phyloP scores from a whole-genome alignment of 192 early-diverging fungal genomes.

The Backusella morwellensis region DNA sequence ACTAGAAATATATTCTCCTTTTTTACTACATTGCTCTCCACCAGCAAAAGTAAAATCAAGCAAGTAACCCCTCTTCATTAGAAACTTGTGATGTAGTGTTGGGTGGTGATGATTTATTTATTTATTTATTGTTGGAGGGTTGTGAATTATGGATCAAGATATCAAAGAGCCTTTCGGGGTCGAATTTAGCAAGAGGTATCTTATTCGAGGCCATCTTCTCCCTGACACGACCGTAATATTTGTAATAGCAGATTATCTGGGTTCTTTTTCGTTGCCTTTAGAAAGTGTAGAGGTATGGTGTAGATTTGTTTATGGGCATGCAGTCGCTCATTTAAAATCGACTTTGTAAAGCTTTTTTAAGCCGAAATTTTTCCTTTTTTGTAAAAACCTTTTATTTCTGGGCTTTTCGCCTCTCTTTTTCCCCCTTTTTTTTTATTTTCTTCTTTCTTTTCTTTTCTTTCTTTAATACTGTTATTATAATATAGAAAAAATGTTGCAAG shows the following conservation, averaged over 20 bases:
- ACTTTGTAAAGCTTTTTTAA: background rate
- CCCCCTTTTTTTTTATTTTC: background rate
- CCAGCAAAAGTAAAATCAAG: background rate
- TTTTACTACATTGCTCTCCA: background rate
- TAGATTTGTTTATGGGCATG: background rate
- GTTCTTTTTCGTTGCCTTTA: background rate
- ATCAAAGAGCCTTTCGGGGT: too few relatives aligned
- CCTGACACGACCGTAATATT: too few relatives aligned
- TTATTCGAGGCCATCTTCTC: too few relatives aligned
- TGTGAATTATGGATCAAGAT: too few relatives aligned
- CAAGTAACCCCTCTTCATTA: background rate
- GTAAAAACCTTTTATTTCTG: background rate
- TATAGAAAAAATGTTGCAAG: conserved; percentile 43
- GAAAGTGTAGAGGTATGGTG: background rate
- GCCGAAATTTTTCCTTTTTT: background rate
- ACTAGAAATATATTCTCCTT: background rate
- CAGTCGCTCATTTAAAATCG: background rate
- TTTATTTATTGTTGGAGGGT: too few relatives aligned
- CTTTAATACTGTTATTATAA: background rate
- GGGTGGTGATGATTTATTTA: background rate
- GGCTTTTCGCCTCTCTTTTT: background rate
- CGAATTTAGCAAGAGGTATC: too few relatives aligned
- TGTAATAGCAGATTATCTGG: too few relatives aligned
- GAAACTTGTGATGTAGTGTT: background rate
- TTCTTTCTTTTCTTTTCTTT: background rate